Evolutionary conservation across 225 moss, liverwort and hornwort genomes (phyloP), one percentile per base, ranked within the genome.

Genomic region (Straminergon stramineum): DNA sequence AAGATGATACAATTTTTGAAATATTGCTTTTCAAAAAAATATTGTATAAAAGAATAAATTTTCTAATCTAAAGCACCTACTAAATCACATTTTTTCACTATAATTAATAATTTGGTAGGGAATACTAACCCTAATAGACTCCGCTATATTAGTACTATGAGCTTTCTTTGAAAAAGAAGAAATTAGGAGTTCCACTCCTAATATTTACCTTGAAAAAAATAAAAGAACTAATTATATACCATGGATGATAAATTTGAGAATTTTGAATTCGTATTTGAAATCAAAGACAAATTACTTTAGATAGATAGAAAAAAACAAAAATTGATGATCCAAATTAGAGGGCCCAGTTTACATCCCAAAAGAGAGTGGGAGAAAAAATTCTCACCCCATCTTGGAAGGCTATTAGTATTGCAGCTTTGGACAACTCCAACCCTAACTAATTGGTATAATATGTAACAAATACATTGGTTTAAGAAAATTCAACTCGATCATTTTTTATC

Each of bases 261-360:
- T 32, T 32, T 51, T 8, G 13, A 19, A 53, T 76, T 52, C 21
- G 34, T 34, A 34, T 21, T 13, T 76, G 19, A 32, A 20, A 20
- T 13, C 13, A 53, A 34, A 53, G 13, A 51, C 1, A 12, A 51
- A 19, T 19, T 35, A 34, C 13, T 14, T 34, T 7, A 0, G 0
- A 22, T 3, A 77, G 0, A 5, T 21, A 0, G 2, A 8, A 11
- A 34, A 15, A 35, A 69, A 13, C 3, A 22, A 53, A 53, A 8
- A 9, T 15, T 34, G 5, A 22, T 53, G 22, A 53, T 22, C 9
- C 23, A 35, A 55, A 13, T 34, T 9, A 5, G 9, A 3, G 6
- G 5, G 13, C 0, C 0, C 0, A 0, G 0, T 35, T 53, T 53
- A 53, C 77, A 53, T 77, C n/a, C n/a, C n/a, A n/a, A n/a, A n/a